These are phyloP conservation scores for Talaromyces funiculosus DNA, from an alignment of 2,329 filamentous ascomycete species.

Conservation along the genomic window DNA sequence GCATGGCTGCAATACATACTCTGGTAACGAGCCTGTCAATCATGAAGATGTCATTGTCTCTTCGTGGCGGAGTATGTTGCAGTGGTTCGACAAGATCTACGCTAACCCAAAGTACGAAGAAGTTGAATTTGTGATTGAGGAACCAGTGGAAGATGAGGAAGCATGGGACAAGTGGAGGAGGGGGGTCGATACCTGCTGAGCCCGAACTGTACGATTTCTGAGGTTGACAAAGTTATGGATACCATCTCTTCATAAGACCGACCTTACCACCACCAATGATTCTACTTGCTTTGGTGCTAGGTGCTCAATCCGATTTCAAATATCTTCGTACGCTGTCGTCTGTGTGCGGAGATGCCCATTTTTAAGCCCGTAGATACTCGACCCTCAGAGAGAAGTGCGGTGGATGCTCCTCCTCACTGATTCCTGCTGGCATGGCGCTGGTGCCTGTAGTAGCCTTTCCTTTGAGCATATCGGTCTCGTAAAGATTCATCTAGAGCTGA, in stretches of 20 bases:
- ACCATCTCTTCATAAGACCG: too few relatives aligned
- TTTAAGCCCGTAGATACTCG: too few relatives aligned
- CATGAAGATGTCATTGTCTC: conserved; percentile 59
- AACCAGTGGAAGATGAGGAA: conserved; percentile 17
- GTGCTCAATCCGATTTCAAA: too few relatives aligned
- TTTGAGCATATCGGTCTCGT: neutral
- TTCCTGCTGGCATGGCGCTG: neutral
- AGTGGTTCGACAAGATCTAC: conserved; percentile 57
- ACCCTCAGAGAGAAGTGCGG: neutral
- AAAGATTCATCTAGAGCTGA: neutral
- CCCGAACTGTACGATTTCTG: too few relatives aligned
- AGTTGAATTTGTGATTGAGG: conserved; percentile 26
- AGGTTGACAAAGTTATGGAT: too few relatives aligned
- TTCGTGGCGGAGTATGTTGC: conserved; percentile 50
- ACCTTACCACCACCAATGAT: too few relatives aligned
- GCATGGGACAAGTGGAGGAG: conserved; percentile 13
- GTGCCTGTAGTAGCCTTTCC: neutral
- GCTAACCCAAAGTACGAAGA: conserved; percentile 39
- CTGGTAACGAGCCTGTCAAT: conserved; percentile 56
- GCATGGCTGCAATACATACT: conserved; percentile 62
- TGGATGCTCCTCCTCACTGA: neutral
- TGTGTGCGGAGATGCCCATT: too few relatives aligned
- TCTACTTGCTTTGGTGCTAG: too few relatives aligned
- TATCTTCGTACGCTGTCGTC: too few relatives aligned
- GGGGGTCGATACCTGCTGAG: too few relatives aligned